A percentile compares a stretch with the other conserved stretches of the same genome.
phyloP scores from a whole-genome alignment of 1,139 yeast species.

The Nakaseomyces bracarensis region DNA sequence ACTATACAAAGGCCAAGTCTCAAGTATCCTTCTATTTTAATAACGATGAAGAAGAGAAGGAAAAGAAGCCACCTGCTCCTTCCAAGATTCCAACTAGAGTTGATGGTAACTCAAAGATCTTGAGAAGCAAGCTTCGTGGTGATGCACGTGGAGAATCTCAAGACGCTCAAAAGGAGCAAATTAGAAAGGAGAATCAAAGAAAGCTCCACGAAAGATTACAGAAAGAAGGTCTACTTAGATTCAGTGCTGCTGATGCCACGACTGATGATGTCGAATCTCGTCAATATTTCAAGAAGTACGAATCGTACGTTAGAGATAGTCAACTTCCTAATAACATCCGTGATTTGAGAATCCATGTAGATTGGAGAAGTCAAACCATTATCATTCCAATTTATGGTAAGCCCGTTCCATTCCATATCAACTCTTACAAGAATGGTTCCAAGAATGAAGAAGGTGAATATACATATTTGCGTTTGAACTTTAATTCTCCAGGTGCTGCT shows the following conservation, averaged over 20 bases:
- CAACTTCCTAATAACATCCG: slow-evolving; percentile 80
- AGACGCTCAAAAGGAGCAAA: slow-evolving; percentile 56
- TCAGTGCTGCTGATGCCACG: slow-evolving; percentile 65
- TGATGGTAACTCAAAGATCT: slow-evolving; percentile 42
- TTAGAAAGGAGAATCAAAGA: slow-evolving; percentile 74
- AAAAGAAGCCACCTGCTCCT: slow-evolving; percentile 18
- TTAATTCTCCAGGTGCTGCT: slow-evolving; percentile 85
- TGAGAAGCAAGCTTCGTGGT: slow-evolving; percentile 73
- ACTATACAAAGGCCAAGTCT: slow-evolving; percentile 60
- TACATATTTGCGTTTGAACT: slow-evolving; percentile 81
- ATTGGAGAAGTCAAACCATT: slow-evolving; percentile 79
- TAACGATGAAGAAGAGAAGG: slow-evolving; percentile 47
- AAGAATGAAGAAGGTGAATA: slow-evolving; percentile 95
- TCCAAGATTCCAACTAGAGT: slow-evolving; percentile 17
- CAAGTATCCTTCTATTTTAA: slow-evolving; percentile 82
- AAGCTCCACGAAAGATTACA: slow-evolving; percentile 79
- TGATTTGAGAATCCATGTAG: slow-evolving; percentile 82
- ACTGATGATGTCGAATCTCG: slow-evolving; percentile 60
- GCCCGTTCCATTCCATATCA: slow-evolving; percentile 96
- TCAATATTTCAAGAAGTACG: slow-evolving; percentile 74
- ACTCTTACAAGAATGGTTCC: slow-evolving; percentile 87
- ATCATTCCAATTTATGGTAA: slow-evolving; percentile 89
- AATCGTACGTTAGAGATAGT: slow-evolving; percentile 85
- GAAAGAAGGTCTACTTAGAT: slow-evolving; percentile 74
- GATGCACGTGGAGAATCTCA: slow-evolving; percentile 70